Base-by-base conservation (phyloP, 140 eudicot species). In the Anethum foeniculum region DNA sequence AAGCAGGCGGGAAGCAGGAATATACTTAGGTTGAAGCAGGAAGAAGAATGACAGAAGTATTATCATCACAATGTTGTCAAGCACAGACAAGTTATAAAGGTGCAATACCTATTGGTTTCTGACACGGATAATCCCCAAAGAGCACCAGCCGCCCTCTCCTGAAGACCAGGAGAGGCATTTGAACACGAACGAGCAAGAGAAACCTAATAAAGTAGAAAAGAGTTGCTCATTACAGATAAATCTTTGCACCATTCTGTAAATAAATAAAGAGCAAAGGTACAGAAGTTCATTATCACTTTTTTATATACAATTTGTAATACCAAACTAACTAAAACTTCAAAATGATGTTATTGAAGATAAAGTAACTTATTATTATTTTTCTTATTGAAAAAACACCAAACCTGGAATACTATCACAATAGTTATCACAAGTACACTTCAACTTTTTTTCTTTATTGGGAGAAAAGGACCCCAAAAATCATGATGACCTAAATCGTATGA, bases 61-160 rank as follows among this genome's bases (percentile, higher is more conserved):
- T 80, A 25, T 38, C 78, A 80, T 23, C 5, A 65, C 56, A 56
- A 30, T 38, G 82, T 11, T 13, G 36, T 47, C n/a, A 21, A 41
- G 30, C 77, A 12, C 16, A 23, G 9, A 23, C 18, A 39, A 44
- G 39, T 25, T 32, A 46, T 60, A 74, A 83, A 7, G 23, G 43
- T 84, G 60, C n/a, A 82, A n/a, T 84, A 92, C 99, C 99, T 95
- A 85, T 91, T 91, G 71, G 92, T 89, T 90, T 95, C 99, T 43
- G 99, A 95, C 49, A 92, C 97, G 15, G 99, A 95, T 77, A 95
- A 86, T 68, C 97, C 99, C 99, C 99, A 95, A 4, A 95, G 86
- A 79, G 99, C 99, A 74, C 99, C 99, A 52, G 99, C 99, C 82
- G 97, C 99, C 84, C 99, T 89, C 91, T 95, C 99, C 82, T 95